phyloP scores from a whole-genome alignment of 164 flowering plant genomes.

The Hamamelis virginiana region DNA sequence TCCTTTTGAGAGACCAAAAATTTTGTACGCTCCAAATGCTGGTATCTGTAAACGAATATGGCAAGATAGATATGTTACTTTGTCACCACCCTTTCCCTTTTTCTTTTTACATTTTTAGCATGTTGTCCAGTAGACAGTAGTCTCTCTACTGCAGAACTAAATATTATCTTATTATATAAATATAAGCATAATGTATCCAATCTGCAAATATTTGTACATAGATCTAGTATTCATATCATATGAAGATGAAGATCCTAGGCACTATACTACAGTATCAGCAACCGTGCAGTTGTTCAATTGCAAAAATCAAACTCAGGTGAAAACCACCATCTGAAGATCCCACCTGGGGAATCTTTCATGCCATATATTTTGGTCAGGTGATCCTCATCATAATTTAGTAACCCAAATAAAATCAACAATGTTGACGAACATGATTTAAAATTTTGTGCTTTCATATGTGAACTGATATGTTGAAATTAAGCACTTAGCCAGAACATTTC shows the following conservation, averaged over 20 bases:
- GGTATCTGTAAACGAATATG: conserved; percentile 57
- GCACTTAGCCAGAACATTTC: too few species aligned
- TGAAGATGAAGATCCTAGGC: too few species aligned
- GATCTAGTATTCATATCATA: too few species aligned
- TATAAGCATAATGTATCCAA: background rate
- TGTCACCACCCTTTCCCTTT: background rate
- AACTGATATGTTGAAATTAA: too few species aligned
- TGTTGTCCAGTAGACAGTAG: too few species aligned
- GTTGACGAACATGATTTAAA: background rate
- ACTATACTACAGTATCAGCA: too few species aligned
- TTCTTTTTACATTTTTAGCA: background rate
- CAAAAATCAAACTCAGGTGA: background rate
- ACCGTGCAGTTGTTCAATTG: background rate
- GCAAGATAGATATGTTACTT: background rate
- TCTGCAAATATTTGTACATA: background rate
- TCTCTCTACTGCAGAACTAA: too few species aligned
- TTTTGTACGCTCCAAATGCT: conserved; percentile 68
- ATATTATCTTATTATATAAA: too few species aligned
- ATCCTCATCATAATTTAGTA: background rate
- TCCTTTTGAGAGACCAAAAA: conserved; percentile 54
- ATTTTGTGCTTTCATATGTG: too few species aligned
- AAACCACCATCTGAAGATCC: background rate
- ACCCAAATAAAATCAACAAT: background rate
- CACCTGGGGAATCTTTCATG: background rate
- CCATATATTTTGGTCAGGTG: background rate